Evolutionary conservation across 163 green algal genomes (phyloP).

Genomic region (Prototheca stagnorum): DNA sequence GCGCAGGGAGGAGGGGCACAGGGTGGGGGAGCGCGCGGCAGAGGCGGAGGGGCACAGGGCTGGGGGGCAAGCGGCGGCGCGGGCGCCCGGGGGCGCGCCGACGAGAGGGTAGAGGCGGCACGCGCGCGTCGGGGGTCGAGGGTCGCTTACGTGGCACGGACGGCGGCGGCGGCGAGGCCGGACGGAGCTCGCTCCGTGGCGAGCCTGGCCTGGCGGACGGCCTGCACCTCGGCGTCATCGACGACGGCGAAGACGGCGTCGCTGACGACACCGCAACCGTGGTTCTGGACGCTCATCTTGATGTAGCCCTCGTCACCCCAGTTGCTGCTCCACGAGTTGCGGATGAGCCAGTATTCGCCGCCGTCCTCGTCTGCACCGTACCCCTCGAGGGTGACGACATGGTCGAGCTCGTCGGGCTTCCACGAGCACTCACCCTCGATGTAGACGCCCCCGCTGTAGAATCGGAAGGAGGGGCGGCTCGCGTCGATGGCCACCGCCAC

Average conservation of each 20-base stretch:
- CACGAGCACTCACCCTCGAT: constrained; percentile 24
- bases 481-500: constrained; percentile 49
- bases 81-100: too few relatives aligned
- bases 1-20: too few relatives aligned
- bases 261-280: constrained; percentile 49
- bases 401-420: constrained; percentile 40
- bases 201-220: too few relatives aligned
- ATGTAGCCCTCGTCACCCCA: constrained; percentile 54
- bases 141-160: too few relatives aligned
- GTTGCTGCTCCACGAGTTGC: constrained; percentile 39
- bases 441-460: constrained; percentile 22
- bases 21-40: too few relatives aligned
- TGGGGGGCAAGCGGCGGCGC: too few relatives aligned
- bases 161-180: too few relatives aligned
- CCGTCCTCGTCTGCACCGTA: constrained; percentile 36
- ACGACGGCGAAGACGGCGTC: constrained; percentile 26
- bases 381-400: constrained; percentile 55
- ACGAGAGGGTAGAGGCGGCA: too few relatives aligned
- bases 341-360: constrained; percentile 46
- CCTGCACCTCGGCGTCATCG: background rate
- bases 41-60: too few relatives aligned
- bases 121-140: too few relatives aligned
- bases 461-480: constrained; percentile 17
- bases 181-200: too few relatives aligned
- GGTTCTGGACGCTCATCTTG: constrained; percentile 32